phyloP scores from a whole-genome alignment of 306 rosid species.

The Fragaria ananassa region DNA sequence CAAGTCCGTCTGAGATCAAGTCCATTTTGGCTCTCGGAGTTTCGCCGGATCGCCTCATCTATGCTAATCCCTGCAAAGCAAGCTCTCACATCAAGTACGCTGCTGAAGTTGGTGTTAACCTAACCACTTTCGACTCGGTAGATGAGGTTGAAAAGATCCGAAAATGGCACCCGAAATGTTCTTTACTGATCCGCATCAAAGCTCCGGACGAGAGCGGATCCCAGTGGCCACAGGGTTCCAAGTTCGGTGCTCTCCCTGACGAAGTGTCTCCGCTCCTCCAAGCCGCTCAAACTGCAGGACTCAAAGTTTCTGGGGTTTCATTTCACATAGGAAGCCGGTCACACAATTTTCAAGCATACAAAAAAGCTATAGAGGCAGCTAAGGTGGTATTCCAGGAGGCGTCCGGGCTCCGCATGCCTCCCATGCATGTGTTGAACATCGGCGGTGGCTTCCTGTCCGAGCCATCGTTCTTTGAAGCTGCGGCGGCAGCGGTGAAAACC shows the following conservation, averaged over 20 bases:
- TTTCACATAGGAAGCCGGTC: slow-evolving; percentile 61
- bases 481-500: slow-evolving; percentile 29
- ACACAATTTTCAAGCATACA: slow-evolving; percentile 23
- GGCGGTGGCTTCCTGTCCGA: slow-evolving; percentile 56
- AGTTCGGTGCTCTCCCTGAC: slow-evolving; percentile 49
- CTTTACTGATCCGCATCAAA: slow-evolving; percentile 40
- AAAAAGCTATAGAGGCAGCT: slow-evolving; percentile 35
- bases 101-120: slow-evolving; percentile 48
- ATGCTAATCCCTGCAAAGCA: slow-evolving; percentile 52
- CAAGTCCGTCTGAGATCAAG: slow-evolving; percentile 49
- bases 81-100: slow-evolving; percentile 53
- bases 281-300: slow-evolving; percentile 27
- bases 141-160: slow-evolving; percentile 40
- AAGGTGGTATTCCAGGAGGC: slow-evolving; percentile 41
- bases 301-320: slow-evolving; percentile 49
- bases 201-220: slow-evolving; percentile 41
- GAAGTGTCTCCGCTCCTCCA: slow-evolving; percentile 42
- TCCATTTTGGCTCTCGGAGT: slow-evolving; percentile 50
- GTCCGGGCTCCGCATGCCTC: slow-evolving; percentile 35
- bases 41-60: slow-evolving; percentile 48
- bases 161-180: slow-evolving; percentile 43
- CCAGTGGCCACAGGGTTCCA: slow-evolving; percentile 26
- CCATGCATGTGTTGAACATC: slow-evolving; percentile 44
- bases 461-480: slow-evolving; percentile 26
- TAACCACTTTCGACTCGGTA: slow-evolving; percentile 48